Evolutionary conservation across 345 rosid genomes (phyloP).

Genomic region (Durio zibethinus): DNA sequence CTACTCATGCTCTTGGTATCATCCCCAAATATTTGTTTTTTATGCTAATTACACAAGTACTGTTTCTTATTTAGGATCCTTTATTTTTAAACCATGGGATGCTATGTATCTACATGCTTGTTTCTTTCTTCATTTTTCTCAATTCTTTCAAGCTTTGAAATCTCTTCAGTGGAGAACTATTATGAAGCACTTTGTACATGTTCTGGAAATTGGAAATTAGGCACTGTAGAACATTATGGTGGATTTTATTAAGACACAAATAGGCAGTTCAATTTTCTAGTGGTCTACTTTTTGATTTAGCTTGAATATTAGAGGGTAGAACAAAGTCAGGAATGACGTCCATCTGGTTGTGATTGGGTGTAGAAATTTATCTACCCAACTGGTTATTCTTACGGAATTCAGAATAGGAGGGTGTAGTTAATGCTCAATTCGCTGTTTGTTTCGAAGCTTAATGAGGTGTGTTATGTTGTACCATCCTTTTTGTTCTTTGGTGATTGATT

Average conservation of each 20-base stretch:
- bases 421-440: not conserved
- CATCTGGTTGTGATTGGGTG: not conserved
- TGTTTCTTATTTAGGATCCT: not conserved
- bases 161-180: not conserved
- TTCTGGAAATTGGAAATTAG: slow-evolving; percentile 8
- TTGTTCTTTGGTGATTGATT: not conserved
- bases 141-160: not conserved
- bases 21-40: not conserved
- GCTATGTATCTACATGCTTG: not conserved
- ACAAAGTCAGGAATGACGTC: not conserved
- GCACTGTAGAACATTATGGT: not conserved
- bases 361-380: not conserved
- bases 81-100: not conserved
- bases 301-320: not conserved
- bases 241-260: not conserved
- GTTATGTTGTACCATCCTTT: not conserved
- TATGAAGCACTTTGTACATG: not conserved
- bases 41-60: not conserved
- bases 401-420: not conserved
- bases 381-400: not conserved
- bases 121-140: not conserved
- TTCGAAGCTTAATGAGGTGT: not conserved
- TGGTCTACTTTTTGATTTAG: not conserved
- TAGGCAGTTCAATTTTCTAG: not conserved
- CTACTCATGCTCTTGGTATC: slow-evolving; percentile 89